These are phyloP conservation scores for Talaromyces rugulosus DNA, from an alignment of 2,329 filamentous ascomycete genomes.

Conservation along the genomic window DNA sequence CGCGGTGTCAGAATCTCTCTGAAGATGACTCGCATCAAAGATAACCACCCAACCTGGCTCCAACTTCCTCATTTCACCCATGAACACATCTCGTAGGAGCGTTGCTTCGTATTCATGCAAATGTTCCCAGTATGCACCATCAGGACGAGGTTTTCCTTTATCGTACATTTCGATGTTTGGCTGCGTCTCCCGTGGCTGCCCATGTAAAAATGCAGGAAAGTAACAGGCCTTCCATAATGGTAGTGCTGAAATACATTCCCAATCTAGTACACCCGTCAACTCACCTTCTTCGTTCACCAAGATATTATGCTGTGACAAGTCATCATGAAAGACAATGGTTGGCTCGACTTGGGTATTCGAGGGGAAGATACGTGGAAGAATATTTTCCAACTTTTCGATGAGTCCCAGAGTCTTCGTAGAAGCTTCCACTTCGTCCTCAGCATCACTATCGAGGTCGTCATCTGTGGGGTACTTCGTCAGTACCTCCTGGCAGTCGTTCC, in stretches of 20 bases:
- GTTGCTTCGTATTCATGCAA: constrained; percentile 16
- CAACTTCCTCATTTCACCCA: constrained; percentile 14
- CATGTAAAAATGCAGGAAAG: constrained; percentile 13
- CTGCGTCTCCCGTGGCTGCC: neutral
- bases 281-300: constrained; percentile 16
- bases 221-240: constrained; percentile 17
- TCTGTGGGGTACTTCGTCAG: constrained; percentile 3
- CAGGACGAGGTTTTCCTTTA: constrained; percentile 4
- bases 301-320: constrained; percentile 15
- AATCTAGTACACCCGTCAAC: constrained; percentile 14
- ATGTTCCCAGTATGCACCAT: constrained; percentile 15
- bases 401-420: constrained; percentile 12
- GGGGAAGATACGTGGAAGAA: constrained; percentile 2
- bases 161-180: constrained; percentile 6
- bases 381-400: neutral
- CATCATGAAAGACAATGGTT: constrained; percentile 15
- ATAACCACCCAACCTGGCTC: constrained; percentile 9
- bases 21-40: neutral
- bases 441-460: constrained; percentile 13
- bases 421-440: constrained; percentile 13
- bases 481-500: constrained; percentile 12
- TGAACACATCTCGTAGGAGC: constrained; percentile 14
- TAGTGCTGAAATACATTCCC: constrained; percentile 18
- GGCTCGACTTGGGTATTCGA: constrained; percentile 7
- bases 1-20: constrained; percentile 1